Base-by-base conservation (phyloP, 768 basidiomycete species). In the Dictyophora rubrovolvata region DNA sequence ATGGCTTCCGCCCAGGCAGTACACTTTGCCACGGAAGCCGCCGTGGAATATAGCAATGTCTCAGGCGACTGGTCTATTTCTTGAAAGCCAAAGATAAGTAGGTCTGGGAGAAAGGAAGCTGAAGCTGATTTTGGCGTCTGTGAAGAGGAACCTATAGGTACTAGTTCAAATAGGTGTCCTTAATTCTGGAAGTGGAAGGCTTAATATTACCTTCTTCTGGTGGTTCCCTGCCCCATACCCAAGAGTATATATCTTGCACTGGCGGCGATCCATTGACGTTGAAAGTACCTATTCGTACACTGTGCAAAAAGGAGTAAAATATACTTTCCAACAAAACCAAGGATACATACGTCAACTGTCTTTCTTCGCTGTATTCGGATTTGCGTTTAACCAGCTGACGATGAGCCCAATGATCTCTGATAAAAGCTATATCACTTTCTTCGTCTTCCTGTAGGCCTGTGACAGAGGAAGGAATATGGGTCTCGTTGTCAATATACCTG, bases 261-360 rank as follows among this genome's bases (percentile, higher is more conserved):
- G 90, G 87, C 37, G 79, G 63, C 65, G 83, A 84, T 1, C 87
- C 89, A 64, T 90, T 89, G 50, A 92, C 89, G 64, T 93, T 93
- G 74, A 92, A 93, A 0, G 87, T 88, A 20, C 89, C 88, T 17
- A 86, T 60, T 6, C 87, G 83, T 53, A 91, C 66, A 34, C 86
- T 87, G 61, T 12, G 22, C 12, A 20, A 22, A 5, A 6, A 9
- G n/a, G 42, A 14, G 42, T 14, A n/a, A 42, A 42, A 42, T 12
- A 12, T 42, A 12, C 12, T 2, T 42, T 42, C 10, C n/a, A 42
- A 2, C n/a, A 2, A 4, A 42, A 42, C 4, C 2, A 14, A 14
- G 12, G 42, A 42, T 42, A 4, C 11, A 18, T 35, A 67, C 69
- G 58, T 62, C 7, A 64, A 36, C 3, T 23, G 28, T 48, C 58